Evolutionary conservation across 352 stramenopile species (phyloP), one percentile per base, ranked within the genome.

Genomic region (Thraustotheca clavata): DNA sequence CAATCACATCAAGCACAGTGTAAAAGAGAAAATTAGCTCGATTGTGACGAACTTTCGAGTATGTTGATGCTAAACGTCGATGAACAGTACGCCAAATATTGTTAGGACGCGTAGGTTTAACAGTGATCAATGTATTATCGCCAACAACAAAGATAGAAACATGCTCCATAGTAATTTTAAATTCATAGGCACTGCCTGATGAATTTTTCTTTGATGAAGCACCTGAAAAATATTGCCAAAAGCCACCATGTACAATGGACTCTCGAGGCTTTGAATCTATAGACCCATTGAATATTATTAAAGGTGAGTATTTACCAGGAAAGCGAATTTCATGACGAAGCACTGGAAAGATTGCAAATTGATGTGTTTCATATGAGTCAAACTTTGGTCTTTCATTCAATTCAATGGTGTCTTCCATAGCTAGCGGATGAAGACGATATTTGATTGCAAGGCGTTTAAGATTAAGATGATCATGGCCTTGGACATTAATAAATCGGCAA

Each of bases 11-110:
- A 8, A 96, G 76, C 38, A 94, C 79, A 1, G 80, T 76, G 67
- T 96, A 95, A 5, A 87, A 76, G 24, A 96, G 77, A 50, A 94
- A 94, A 35, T 93, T 89, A 43, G 84, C 86, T 55, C 88, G 80
- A 60, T 94, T 94, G 67, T 95, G 83, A 9, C 87, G 79, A 32
- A 96, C 69, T 62, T 94, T 96, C n/a, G 87, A 94, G 71, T 94
- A 94, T 38, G 80, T 76, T 31, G 91, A 82, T 11, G 79, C 79
- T 12, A 96, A 62, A 5, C 87, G 76, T 3, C 79, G 72, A 26
- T 82, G 90, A 4, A 96, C 62, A 50, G 88, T 76, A 6, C 71
- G 71, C 83, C 79, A 92, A 59, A 89, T 89, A 60, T 86, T 73
- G 67, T 70, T 85, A 26, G 73, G 70, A 20, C 73, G 75, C 31